Evolutionary conservation across 2,329 filamentous ascomycete species (phyloP), one percentile per base, ranked within the genome.

Genomic region (Tolypocladium inflatum): DNA sequence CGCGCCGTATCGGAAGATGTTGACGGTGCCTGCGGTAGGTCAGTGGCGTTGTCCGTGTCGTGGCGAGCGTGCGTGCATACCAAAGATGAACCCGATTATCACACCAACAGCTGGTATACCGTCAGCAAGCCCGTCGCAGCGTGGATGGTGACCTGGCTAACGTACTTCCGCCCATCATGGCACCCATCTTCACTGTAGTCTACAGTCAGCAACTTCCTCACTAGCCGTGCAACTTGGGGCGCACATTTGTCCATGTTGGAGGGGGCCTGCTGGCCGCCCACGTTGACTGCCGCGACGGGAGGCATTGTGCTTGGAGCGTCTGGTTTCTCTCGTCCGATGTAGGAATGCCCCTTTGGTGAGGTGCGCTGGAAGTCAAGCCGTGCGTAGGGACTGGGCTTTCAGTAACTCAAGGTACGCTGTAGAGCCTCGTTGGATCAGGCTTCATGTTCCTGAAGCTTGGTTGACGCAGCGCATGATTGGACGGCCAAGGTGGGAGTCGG

Each of bases 71-170:
- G 59, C 42, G 54, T 57, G 67, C 79, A 55, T 79, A 95, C 93
- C 94, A 67, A 94, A 96, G 68, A 99, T 95, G 79, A 99, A 97
- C 63, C 94, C 94, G 76, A 99, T 97, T 71, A 96, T 96, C 56
- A 90, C 80, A 62, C 94, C 94, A 62, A 99, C 94, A 74, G 91
- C 94, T 97, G 60, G 26, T 55, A 60, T 17, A 41, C 58, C 21
- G 63, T 78, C 65, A 78, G 75, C 57, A 54, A 37, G 54, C 15
- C 45, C n/a, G 43, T 55, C 30, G 52, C 56, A 38, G 8, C 13
- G 5, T 10, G 38, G 39, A 48, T 55, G 15, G n/a, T 38, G 26
- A n/a, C 51, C 42, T 56, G 55, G 56, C 84, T 3, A 35, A n/a
- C 91, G 68, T 89, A 97, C 93, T 95, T 73, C 91, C 90, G 66